Conservation (phyloP, 768 basidiomycete species). For the Pleurotus sapidus region DNA sequence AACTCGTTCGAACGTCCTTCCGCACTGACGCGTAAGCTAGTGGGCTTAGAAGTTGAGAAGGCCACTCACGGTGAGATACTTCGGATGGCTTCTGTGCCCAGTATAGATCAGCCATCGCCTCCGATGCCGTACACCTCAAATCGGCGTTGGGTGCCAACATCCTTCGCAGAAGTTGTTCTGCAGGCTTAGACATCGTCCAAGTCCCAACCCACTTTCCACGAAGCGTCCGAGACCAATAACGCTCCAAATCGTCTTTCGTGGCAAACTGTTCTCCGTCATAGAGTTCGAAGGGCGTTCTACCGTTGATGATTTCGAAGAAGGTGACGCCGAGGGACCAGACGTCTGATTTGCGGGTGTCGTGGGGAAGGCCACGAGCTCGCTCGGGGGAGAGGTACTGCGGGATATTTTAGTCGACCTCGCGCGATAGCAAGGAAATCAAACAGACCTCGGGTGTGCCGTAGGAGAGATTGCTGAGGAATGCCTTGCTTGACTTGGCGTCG, state of each 20-base stretch:
- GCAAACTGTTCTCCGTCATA: constrained; percentile 76
- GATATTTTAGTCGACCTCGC: not conserved
- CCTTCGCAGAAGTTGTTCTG: constrained; percentile 66
- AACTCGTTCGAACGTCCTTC: constrained; percentile 44
- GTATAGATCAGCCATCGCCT: constrained; percentile 65
- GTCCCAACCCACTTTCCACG: constrained; percentile 85
- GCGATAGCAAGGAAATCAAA: not conserved
- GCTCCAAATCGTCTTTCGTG: constrained; percentile 77
- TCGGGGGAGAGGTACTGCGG: constrained; percentile 87
- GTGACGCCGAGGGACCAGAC: constrained; percentile 86
- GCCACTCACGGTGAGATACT: constrained; percentile 39
- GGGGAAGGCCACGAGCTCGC: constrained; percentile 81
- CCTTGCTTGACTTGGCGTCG: constrained; percentile 55
- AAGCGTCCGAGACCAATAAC: constrained; percentile 86
- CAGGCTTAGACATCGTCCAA: constrained; percentile 62
- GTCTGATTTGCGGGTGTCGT: constrained; percentile 93
- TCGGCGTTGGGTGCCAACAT: constrained; percentile 87
- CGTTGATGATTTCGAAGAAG: constrained; percentile 91
- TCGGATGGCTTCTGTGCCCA: constrained; percentile 43
- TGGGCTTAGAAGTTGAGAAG: not conserved
- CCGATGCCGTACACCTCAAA: constrained; percentile 64
- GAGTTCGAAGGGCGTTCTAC: constrained; percentile 89
- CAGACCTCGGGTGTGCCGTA: constrained; percentile 90
- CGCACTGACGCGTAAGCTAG: too few species aligned
- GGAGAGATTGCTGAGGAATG: constrained; percentile 79